Conservation (phyloP, 192 early-diverging fungal species). For the Thamnidium elegans region DNA sequence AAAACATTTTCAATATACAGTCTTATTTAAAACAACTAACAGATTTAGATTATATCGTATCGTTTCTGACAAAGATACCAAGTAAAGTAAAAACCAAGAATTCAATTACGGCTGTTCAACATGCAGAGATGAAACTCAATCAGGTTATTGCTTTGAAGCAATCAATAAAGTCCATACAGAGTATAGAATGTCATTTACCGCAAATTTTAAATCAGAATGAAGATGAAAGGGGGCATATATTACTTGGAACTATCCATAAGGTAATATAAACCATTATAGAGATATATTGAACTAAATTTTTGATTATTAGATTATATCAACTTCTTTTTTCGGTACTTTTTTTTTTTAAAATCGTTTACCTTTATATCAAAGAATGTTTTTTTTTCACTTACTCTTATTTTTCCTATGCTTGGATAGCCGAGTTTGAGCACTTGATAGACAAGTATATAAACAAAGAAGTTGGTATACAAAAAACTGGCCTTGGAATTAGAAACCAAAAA, state of each 20-base stretch:
- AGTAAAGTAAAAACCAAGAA: constrained; percentile 18
- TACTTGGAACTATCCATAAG: constrained; percentile 7
- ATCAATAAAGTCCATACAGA: constrained; percentile 39
- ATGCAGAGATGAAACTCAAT: constrained; percentile 64
- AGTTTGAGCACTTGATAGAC: constrained; percentile 27
- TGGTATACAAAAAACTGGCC: constrained; percentile 64
- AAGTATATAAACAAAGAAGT: constrained; percentile 61
- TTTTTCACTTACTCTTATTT: neutral
- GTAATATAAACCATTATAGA: neutral
- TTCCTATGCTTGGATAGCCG: neutral
- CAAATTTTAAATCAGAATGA: neutral
- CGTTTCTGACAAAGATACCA: constrained; percentile 46
- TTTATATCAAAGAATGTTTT: neutral
- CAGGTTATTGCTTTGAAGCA: constrained; percentile 69
- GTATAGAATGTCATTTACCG: neutral
- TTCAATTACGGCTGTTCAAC: constrained; percentile 37
- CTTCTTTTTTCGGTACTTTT: neutral
- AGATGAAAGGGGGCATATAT: neutral
- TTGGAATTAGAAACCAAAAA: constrained; percentile 77
- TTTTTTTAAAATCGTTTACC: too few relatives aligned
- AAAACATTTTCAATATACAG: constrained; percentile 49
- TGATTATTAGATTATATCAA: constrained; percentile 32
- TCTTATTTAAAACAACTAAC: constrained; percentile 41
- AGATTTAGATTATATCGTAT: constrained; percentile 59
- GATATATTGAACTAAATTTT: constrained; percentile 17